phyloP scores from a whole-genome alignment of 371 early-diverging fungal genomes.

The Mortierella sp. region DNA sequence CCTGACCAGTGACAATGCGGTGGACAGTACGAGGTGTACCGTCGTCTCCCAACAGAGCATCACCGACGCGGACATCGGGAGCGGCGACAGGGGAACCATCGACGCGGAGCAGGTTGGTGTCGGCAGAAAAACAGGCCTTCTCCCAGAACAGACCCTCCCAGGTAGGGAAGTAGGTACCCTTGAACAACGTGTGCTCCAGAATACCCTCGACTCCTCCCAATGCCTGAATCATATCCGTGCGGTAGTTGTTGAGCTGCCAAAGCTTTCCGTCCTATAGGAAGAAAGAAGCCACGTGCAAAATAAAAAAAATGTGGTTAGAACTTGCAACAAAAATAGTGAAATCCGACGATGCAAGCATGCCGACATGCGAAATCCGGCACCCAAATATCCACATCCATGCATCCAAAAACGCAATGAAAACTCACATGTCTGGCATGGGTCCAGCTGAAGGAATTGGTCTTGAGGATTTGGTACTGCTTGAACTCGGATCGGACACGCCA shows the following conservation, averaged over 20 bases:
- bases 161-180: constrained; percentile 96
- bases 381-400: too few species aligned
- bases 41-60: constrained; percentile 65
- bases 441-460: constrained; percentile 98
- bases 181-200: constrained; percentile 98
- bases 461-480: constrained; percentile 96
- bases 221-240: constrained; percentile 98
- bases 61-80: constrained; percentile 56
- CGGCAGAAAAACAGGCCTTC: constrained; percentile 69
- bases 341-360: too few species aligned
- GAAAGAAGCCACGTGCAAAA: too few species aligned
- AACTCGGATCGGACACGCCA: constrained; percentile 98
- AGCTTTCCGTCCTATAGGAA: constrained; percentile 92
- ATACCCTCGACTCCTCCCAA: constrained; percentile 99
- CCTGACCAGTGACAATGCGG: constrained; percentile 50
- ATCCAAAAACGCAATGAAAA: too few species aligned
- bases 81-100: constrained; percentile 51
- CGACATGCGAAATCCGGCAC: too few species aligned
- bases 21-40: constrained; percentile 55
- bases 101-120: constrained; percentile 55
- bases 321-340: too few species aligned
- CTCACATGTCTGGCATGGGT: constrained; percentile 76
- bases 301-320: too few species aligned
- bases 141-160: constrained; percentile 99
- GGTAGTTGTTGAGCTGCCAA: constrained; percentile 97